Conservation (phyloP, 2,329 filamentous ascomycete genomes). For the Calonectria honghensis region DNA sequence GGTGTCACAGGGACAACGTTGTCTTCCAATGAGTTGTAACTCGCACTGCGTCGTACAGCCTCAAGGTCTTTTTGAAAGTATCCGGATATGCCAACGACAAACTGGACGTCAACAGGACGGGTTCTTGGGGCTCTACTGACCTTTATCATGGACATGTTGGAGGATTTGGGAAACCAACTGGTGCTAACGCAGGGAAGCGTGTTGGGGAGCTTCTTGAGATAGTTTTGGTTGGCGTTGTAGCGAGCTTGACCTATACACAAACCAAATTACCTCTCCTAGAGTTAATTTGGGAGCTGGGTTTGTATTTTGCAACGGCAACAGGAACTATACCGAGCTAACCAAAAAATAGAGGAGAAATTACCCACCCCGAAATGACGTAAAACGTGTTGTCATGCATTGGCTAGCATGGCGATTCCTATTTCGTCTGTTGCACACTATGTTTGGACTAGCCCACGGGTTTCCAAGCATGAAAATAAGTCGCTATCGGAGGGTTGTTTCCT, state of each 20-base stretch:
- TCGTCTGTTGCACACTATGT: neutral
- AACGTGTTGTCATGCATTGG: neutral
- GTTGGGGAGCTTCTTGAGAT: no score
- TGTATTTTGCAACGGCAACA: no score
- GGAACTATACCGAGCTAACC: neutral
- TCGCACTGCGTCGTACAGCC: neutral
- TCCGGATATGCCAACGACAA: slow-evolving; percentile 7
- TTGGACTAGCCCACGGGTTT: neutral
- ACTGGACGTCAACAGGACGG: neutral
- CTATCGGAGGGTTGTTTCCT: neutral
- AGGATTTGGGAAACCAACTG: neutral
- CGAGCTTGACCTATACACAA: no score
- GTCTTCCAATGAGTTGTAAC: neutral
- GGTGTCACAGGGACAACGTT: neutral
- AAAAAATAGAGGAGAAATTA: neutral
- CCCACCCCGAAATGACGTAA: no score
- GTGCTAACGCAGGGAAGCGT: neutral
- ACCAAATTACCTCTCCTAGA: neutral
- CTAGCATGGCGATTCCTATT: neutral
- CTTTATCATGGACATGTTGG: neutral
- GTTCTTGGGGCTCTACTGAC: neutral
- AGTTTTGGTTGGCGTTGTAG: neutral
- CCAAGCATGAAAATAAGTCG: neutral
- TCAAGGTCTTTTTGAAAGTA: slow-evolving; percentile 12
- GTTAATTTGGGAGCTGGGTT: no score